A percentile compares a stretch with the other conserved stretches of the same genome.
Evolutionary conservation across 208 protist species (phyloP).

Genomic region (Eutreptiella sp.): DNA sequence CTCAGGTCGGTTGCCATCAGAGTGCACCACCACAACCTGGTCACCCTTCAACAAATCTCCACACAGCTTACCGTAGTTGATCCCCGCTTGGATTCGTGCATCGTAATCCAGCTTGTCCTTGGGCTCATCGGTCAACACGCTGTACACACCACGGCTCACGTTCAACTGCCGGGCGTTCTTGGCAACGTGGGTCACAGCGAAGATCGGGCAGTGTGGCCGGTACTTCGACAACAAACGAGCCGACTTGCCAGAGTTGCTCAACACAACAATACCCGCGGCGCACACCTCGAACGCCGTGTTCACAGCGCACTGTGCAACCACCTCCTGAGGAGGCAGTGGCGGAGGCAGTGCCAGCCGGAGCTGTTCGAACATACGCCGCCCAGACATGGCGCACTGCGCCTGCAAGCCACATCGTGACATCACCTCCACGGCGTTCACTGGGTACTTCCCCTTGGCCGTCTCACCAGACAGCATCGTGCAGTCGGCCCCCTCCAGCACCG

Average conservation of each 20-base stretch:
- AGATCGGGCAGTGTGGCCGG: slow-evolving; percentile 82
- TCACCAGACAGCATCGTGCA: slow-evolving; percentile 98
- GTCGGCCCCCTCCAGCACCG: slow-evolving; percentile 96
- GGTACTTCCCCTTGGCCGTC: slow-evolving; percentile 94
- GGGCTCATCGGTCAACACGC: slow-evolving; percentile 64
- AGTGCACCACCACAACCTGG: slow-evolving; percentile 61
- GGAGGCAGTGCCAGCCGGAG: slow-evolving; percentile 41
- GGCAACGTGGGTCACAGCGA: slow-evolving; percentile 78
- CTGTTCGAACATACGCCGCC: slow-evolving; percentile 55
- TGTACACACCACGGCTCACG: slow-evolving; percentile 62
- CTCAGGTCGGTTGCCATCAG: slow-evolving; percentile 68
- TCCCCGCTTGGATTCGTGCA: slow-evolving; percentile 51
- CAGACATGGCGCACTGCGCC: slow-evolving; percentile 66
- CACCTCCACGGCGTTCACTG: slow-evolving; percentile 86
- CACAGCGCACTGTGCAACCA: slow-evolving; percentile 84
- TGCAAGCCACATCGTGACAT: slow-evolving; percentile 86
- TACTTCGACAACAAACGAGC: slow-evolving; percentile 92
- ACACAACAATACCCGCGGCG: slow-evolving; percentile 74
- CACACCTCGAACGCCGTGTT: slow-evolving; percentile 83
- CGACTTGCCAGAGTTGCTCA: slow-evolving; percentile 82
- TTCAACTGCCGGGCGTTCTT: slow-evolving; percentile 73
- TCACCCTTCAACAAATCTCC: slow-evolving; percentile 53
- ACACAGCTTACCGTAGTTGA: slow-evolving; percentile 54
- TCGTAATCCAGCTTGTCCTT: slow-evolving; percentile 66
- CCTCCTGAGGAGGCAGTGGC: slow-evolving; percentile 70